phyloP scores from a whole-genome alignment of 2,329 filamentous ascomycete species.

The Tetracladium maxilliforme region DNA sequence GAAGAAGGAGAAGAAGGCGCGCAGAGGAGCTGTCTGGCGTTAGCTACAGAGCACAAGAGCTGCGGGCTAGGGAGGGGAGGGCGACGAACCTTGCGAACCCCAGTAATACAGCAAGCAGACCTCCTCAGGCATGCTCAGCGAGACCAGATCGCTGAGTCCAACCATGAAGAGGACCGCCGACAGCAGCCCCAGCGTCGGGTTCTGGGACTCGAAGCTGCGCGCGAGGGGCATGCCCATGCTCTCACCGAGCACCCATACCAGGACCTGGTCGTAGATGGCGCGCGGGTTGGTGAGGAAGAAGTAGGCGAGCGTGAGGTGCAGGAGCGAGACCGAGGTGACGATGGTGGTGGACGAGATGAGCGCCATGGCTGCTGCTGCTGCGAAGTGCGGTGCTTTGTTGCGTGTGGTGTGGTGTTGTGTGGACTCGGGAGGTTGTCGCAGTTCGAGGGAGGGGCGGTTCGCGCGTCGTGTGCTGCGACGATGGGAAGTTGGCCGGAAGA shows the following conservation, averaged over 20 bases:
- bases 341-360: constrained; percentile 69
- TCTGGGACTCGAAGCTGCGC: constrained; percentile 51
- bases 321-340: constrained; percentile 67
- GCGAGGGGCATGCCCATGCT: constrained; percentile 63
- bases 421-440: too few relatives aligned
- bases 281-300: constrained; percentile 67
- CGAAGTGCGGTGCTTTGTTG: too few relatives aligned
- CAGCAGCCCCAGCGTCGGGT: constrained; percentile 60
- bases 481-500: too few relatives aligned
- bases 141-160: constrained; percentile 48
- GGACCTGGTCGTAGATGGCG: constrained; percentile 60
- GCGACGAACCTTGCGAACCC: constrained; percentile 34
- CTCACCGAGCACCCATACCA: constrained; percentile 72
- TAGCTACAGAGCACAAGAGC: constrained; percentile 1
- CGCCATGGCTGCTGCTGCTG: constrained; percentile 58
- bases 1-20: constrained; percentile 45
- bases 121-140: constrained; percentile 55
- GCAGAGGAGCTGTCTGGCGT: constrained; percentile 35
- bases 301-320: constrained; percentile 72
- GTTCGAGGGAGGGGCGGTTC: too few relatives aligned
- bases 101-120: constrained; percentile 46
- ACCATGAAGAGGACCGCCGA: constrained; percentile 49
- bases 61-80: not conserved
- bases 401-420: too few relatives aligned
- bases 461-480: too few relatives aligned